Conservation (phyloP, 352 stramenopile species). For the Pythium dissimile region DNA sequence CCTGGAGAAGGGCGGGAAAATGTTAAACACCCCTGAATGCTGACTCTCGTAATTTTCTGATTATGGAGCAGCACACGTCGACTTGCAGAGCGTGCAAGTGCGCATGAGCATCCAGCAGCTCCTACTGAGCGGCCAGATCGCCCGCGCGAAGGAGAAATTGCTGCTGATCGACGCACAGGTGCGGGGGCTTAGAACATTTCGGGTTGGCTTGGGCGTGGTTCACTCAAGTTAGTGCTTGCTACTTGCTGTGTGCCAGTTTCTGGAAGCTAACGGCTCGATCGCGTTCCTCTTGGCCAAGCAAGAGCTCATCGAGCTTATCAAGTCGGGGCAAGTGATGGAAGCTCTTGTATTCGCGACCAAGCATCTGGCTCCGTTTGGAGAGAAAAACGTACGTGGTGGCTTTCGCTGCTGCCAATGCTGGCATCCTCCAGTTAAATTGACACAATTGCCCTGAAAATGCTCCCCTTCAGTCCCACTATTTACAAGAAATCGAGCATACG, state of each 20-base stretch:
- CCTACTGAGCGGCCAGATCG: conserved; percentile 56
- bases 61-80: conserved; percentile 43
- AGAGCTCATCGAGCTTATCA: conserved; percentile 81
- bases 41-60: not conserved
- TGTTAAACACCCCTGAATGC: not conserved
- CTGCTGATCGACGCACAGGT: conserved; percentile 47
- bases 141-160: conserved; percentile 55
- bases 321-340: conserved; percentile 50
- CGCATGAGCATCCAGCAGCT: conserved; percentile 71
- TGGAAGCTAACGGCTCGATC: conserved; percentile 56
- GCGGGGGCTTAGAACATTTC: not conserved
- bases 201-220: not conserved
- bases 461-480: conserved; percentile 63
- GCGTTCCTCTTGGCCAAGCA: conserved; percentile 79
- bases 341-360: conserved; percentile 71
- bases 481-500: conserved; percentile 74
- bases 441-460: too few species aligned
- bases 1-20: conserved; percentile 1
- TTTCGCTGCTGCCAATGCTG: not conserved
- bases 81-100: conserved; percentile 70
- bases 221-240: not conserved
- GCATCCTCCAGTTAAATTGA: too few species aligned
- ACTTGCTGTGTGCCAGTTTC: conserved; percentile 29
- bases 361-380: conserved; percentile 64
- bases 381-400: conserved; percentile 58